Evolutionary conservation across 768 basidiomycete genomes (phyloP).

Genomic region (Rhodotorula sphaerocarpa): DNA sequence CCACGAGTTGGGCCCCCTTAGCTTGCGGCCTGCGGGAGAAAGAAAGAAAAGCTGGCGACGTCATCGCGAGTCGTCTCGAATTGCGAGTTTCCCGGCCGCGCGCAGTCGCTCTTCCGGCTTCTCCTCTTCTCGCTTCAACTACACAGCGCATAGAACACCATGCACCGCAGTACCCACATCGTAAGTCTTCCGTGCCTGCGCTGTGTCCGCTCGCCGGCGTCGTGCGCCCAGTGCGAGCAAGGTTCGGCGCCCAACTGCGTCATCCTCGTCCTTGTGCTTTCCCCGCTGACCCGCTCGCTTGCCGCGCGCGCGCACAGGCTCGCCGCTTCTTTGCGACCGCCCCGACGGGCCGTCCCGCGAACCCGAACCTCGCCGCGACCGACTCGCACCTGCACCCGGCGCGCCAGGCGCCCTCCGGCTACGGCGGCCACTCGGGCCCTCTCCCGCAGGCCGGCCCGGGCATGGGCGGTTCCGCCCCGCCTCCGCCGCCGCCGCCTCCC

Average conservation of each 20-base stretch:
- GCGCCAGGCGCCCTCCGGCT: neutral
- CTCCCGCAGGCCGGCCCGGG: neutral
- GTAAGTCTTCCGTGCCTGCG: neutral
- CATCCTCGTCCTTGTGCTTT: too few relatives aligned
- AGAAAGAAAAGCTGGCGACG: too few relatives aligned
- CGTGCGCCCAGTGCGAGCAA: too few relatives aligned
- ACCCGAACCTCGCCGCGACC: neutral
- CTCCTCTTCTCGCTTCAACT: too few relatives aligned
- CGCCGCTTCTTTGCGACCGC: constrained; percentile 12
- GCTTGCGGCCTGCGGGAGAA: too few relatives aligned
- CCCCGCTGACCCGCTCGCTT: too few relatives aligned
- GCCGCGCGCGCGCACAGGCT: neutral
- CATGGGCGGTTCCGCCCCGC: neutral
- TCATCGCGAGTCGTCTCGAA: too few relatives aligned
- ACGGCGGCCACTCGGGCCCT: neutral
- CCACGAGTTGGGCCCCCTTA: too few relatives aligned
- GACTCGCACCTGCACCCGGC: constrained; percentile 3
- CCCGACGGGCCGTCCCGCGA: constrained; percentile 3
- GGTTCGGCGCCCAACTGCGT: too few relatives aligned
- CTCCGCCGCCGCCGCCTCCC: neutral
- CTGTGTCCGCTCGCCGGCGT: neutral
- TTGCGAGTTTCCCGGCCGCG: too few relatives aligned
- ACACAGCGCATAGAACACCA: too few relatives aligned
- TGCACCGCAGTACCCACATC: neutral
- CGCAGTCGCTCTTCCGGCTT: too few relatives aligned